Evolutionary conservation across 805 yeast genomes (phyloP).

Genomic region (Candida adriatica): DNA sequence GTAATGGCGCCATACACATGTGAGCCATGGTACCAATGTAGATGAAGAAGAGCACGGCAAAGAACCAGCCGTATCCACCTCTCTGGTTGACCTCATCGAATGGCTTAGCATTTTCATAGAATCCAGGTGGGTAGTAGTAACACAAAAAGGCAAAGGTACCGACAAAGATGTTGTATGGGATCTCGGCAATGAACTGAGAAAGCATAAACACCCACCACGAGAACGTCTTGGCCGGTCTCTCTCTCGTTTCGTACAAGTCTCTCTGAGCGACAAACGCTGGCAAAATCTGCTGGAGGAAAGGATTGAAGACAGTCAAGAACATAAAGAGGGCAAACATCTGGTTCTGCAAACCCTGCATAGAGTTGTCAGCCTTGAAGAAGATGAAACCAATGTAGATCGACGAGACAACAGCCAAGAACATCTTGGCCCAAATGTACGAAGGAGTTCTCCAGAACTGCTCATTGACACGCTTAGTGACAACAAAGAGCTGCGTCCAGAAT

Average conservation of each 20-base stretch:
- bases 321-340: slow-evolving; percentile 75
- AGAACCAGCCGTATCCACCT: slow-evolving; percentile 32
- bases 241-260: slow-evolving; percentile 64
- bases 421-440: slow-evolving; percentile 52
- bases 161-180: slow-evolving; percentile 54
- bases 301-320: slow-evolving; percentile 51
- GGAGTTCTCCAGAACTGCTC: slow-evolving; percentile 68
- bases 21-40: slow-evolving; percentile 56
- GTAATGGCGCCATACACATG: slow-evolving; percentile 50
- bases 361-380: slow-evolving; percentile 58
- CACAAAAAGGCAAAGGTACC: slow-evolving; percentile 60
- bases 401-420: slow-evolving; percentile 44
- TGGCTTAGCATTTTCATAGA: slow-evolving; percentile 22
- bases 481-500: slow-evolving; percentile 31
- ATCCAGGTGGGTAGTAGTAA: slow-evolving; percentile 70
- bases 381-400: slow-evolving; percentile 70
- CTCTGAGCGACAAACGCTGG: slow-evolving; percentile 59
- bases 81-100: slow-evolving; percentile 6
- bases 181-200: slow-evolving; percentile 58
- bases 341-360: slow-evolving; percentile 70
- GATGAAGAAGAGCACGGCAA: slow-evolving; percentile 39
- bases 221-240: slow-evolving; percentile 66
- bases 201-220: slow-evolving; percentile 57
- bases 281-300: slow-evolving; percentile 54
- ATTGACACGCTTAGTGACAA: slow-evolving; percentile 48